Conservation (phyloP, 2,329 filamentous ascomycete genomes). For the Colletotrichum spinosum region DNA sequence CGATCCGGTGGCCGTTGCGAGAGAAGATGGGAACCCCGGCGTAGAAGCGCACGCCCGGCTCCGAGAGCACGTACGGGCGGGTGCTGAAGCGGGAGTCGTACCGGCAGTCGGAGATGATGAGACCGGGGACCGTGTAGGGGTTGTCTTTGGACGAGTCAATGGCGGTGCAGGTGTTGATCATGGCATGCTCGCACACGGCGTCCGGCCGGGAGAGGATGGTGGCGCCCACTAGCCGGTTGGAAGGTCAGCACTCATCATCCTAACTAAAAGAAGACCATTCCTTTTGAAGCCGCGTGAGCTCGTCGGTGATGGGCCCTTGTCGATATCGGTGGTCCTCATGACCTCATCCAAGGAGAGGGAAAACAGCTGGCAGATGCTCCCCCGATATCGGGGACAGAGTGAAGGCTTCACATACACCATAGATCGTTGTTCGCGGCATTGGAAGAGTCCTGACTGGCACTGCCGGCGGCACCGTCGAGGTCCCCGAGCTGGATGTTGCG, state of each 20-base stretch:
- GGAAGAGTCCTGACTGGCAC: background rate
- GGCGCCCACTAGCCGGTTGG: conserved; percentile 33
- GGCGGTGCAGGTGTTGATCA: conserved; percentile 42
- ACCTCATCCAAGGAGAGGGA: no score
- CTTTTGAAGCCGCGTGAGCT: no score
- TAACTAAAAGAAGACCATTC: no score
- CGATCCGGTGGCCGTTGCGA: conserved; percentile 65
- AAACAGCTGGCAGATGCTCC: background rate
- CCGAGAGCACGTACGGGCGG: conserved; percentile 47
- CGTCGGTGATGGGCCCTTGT: no score
- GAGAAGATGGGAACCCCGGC: conserved; percentile 69
- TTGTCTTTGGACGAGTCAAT: conserved; percentile 39
- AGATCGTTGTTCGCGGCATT: conserved; percentile 42
- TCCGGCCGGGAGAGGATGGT: conserved; percentile 45
- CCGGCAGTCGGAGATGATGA: conserved; percentile 46
- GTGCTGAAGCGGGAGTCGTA: conserved; percentile 47
- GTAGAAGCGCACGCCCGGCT: conserved; percentile 50
- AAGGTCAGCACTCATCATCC: conserved; percentile 17
- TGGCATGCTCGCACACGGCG: conserved; percentile 48
- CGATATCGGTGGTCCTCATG: no score
- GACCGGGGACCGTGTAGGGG: conserved; percentile 44
- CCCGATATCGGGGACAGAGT: background rate
- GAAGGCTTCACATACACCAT: conserved; percentile 48
- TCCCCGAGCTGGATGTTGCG: conserved; percentile 54
- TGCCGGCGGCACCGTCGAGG: conserved; percentile 37